Evolutionary conservation across 148 eudicot genomes (phyloP), one percentile per base, ranked within the genome.

Genomic region (Chenopodium suecicum): DNA sequence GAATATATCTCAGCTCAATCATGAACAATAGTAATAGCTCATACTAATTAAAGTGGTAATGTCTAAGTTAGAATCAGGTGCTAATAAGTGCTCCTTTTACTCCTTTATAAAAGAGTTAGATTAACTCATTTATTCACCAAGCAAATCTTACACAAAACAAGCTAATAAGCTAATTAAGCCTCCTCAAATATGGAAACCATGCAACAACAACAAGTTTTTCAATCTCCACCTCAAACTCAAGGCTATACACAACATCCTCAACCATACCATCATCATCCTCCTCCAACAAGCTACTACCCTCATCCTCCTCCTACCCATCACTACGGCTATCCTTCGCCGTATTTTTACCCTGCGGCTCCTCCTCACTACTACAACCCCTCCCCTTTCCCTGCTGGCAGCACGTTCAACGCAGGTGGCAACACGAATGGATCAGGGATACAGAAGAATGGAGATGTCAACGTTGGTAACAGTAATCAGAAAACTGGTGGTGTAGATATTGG

Each of bases 391-490:
- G 19, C 72, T 27, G 72, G 63, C 0, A 80, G 58, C 31, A 37
- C 25, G 1, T 74, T 70, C 46, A 76, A 84, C 23, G 7, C 74
- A 1, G 83, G 74, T 11, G 78, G 83, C 14, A 84, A 84, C 83
- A 8, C 47, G 0, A 84, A 80, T 29, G 56, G 50, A 14, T 76
- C 83, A 6, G 80, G 83, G 29, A 32, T 1, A 0, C 80, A 80
- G 70, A 76, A n/a, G 46, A 84, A 76, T 25, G 83, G 83, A 62
- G 14, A 48, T 50, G 78, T 81, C 70, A 10, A 32, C 9, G 60
- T 79, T 4, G 85, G 82, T 16, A 79, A 83, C n/a, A 10, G 34
- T 16, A 50, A 69, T n/a, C 22, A 54, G 52, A 79, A 29, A 16
- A 0, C 47, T 29, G 82, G 58, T 23, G 85, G 85, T 23, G 23